phyloP scores from a whole-genome alignment of 176 grass and related monocot genomes.

The Musa beccarii region DNA sequence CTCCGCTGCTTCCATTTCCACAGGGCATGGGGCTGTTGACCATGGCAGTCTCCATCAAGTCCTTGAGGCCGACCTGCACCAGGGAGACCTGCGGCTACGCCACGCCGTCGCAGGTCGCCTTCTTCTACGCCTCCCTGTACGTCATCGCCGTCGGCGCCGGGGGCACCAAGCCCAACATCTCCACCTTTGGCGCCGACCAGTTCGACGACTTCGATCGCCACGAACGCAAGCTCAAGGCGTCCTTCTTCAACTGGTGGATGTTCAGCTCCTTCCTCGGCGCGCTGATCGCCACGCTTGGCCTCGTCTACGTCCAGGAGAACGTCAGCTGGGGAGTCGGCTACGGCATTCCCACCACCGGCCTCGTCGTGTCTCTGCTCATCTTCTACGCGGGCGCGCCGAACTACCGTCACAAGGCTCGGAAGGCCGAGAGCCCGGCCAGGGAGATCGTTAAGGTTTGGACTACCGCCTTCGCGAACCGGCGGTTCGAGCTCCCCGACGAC shows the following conservation, averaged over 20 bases:
- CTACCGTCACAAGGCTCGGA: not conserved
- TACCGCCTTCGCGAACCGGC: not conserved
- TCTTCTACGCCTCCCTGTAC: slow-evolving; percentile 1
- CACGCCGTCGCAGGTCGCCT: not conserved
- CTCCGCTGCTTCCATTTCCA: not conserved
- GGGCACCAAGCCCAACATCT: slow-evolving; percentile 4
- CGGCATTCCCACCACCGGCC: not conserved
- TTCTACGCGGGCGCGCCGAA: not conserved
- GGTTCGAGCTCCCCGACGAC: not conserved
- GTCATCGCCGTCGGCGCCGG: not conserved
- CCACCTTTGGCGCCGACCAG: slow-evolving; percentile 1
- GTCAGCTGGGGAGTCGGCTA: slow-evolving; percentile 2
- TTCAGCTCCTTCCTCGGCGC: not conserved
- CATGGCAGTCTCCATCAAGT: not conserved
- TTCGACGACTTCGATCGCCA: not conserved
- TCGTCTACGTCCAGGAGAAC: slow-evolving; percentile 8
- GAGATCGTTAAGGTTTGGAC: not conserved
- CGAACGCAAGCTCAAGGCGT: not conserved
- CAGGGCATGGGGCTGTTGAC: slow-evolving; percentile 8
- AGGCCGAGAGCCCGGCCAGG: not conserved
- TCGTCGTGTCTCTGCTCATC: not conserved
- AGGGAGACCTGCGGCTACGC: not conserved
- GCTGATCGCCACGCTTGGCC: not conserved
- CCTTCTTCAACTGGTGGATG: slow-evolving; percentile 13
- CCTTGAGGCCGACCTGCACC: not conserved